Evolutionary conservation across 805 yeast species (phyloP).

Genomic region (Jamesozyma gamospora): DNA sequence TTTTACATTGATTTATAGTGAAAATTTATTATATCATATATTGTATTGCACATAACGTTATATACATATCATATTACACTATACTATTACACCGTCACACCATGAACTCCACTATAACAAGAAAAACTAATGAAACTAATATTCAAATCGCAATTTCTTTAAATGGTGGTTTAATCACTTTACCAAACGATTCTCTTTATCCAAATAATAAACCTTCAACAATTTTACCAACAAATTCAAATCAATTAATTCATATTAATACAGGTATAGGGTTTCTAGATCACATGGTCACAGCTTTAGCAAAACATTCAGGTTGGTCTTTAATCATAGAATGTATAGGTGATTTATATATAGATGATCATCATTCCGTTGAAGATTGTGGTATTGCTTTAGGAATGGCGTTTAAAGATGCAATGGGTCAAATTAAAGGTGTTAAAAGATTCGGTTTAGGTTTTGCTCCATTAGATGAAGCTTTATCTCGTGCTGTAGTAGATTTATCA

Average conservation of each 20-base stretch:
- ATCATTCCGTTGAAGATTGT: slow-evolving; percentile 92
- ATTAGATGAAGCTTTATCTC: slow-evolving; percentile 85
- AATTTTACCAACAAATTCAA: slow-evolving; percentile 45
- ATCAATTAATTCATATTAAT: slow-evolving; percentile 69
- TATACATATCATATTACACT: no score
- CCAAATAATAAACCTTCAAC: slow-evolving; percentile 14
- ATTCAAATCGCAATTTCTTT: slow-evolving; percentile 76
- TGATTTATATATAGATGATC: slow-evolving; percentile 93
- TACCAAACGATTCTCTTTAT: slow-evolving; percentile 50
- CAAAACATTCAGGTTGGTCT: slow-evolving; percentile 97
- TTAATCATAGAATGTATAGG: slow-evolving; percentile 82
- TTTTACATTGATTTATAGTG: no score
- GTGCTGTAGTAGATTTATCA: slow-evolving; percentile 94
- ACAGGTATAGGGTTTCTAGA: slow-evolving; percentile 94
- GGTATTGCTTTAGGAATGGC: slow-evolving; percentile 88
- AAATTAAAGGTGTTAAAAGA: slow-evolving; percentile 80
- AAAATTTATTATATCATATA: no score
- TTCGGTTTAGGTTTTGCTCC: slow-evolving; percentile 94
- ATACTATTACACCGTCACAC: not conserved
- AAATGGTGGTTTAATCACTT: slow-evolving; percentile 70
- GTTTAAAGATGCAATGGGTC: slow-evolving; percentile 82
- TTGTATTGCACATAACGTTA: no score
- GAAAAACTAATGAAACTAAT: slow-evolving; percentile 80
- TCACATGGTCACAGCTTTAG: slow-evolving; percentile 95
- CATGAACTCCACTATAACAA: slow-evolving; percentile 13